Evolutionary conservation across 2,329 filamentous ascomycete species (phyloP).

Genomic region (Xylariales sp.): DNA sequence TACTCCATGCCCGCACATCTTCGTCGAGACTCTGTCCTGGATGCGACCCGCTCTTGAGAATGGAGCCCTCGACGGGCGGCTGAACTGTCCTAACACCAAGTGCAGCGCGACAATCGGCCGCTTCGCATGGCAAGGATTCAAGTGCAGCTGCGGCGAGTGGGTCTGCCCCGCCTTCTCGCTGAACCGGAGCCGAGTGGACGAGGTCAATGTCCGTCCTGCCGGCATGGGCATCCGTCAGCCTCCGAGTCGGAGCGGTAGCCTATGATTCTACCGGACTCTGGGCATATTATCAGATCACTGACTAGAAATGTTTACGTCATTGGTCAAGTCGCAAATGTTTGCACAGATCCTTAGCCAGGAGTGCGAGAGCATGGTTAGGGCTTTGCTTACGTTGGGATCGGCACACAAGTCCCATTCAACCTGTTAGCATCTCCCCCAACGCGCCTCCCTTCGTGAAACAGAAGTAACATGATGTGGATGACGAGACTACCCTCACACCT

Average conservation of each 20-base stretch:
- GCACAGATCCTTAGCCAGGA: too few species aligned
- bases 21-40: slow-evolving; percentile 90
- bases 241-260: slow-evolving; percentile 35
- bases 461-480: background rate
- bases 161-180: slow-evolving; percentile 86
- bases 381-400: slow-evolving; percentile 11
- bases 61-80: slow-evolving; percentile 75
- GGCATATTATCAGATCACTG: background rate
- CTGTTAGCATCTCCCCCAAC: background rate
- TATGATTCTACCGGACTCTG: slow-evolving; percentile 21
- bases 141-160: slow-evolving; percentile 88
- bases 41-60: slow-evolving; percentile 82
- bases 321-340: background rate
- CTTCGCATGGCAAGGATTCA: slow-evolving; percentile 94
- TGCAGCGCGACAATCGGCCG: slow-evolving; percentile 83
- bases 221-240: slow-evolving; percentile 51
- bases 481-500: background rate
- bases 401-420: slow-evolving; percentile 1
- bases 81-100: slow-evolving; percentile 73
- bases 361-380: background rate
- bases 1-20: slow-evolving; percentile 73
- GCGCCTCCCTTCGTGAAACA: background rate
- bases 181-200: slow-evolving; percentile 77
- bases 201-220: slow-evolving; percentile 31
- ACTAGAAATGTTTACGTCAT: too few species aligned